A percentile compares a stretch with the other conserved stretches of the same genome.
Evolutionary conservation across 2,329 filamentous ascomycete genomes (phyloP).

Genomic region (Macroventuria anomochaeta): DNA sequence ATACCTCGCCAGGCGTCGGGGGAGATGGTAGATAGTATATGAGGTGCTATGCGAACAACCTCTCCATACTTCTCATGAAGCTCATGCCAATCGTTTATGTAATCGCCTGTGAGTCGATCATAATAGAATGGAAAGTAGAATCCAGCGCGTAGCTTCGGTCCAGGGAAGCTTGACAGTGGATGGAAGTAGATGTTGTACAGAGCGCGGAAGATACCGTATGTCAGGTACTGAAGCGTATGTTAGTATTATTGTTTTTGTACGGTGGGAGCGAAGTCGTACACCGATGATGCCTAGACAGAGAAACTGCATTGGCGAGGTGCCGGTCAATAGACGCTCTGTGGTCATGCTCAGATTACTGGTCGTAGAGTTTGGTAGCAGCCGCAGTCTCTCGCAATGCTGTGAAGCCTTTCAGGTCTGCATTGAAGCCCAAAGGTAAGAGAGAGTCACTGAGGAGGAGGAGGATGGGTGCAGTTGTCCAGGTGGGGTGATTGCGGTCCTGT

Average conservation of each 20-base stretch:
- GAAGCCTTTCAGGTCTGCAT: too few relatives aligned
- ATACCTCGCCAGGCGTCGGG: neutral
- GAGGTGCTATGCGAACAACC: neutral
- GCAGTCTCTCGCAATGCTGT: too few relatives aligned
- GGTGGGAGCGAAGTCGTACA: neutral
- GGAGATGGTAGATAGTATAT: neutral
- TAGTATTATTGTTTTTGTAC: neutral
- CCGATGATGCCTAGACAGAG: neutral
- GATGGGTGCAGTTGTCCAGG: too few relatives aligned
- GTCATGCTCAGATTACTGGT: neutral
- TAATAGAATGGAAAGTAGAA: conserved; percentile 15
- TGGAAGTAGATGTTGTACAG: conserved; percentile 14
- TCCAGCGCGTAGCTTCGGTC: conserved; percentile 6
- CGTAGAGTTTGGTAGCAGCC: too few relatives aligned
- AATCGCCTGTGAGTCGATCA: neutral
- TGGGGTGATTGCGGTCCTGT: too few relatives aligned
- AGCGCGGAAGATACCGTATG: neutral
- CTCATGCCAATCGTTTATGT: neutral
- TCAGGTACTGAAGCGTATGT: neutral
- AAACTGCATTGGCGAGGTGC: neutral
- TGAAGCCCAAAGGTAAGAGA: too few relatives aligned
- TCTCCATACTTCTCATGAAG: conserved; percentile 1
- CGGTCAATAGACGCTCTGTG: neutral
- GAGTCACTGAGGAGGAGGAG: too few relatives aligned
- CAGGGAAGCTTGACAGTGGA: conserved; percentile 13